phyloP scores from a whole-genome alignment of 306 rosid species.

The Alnus glutinosa region DNA sequence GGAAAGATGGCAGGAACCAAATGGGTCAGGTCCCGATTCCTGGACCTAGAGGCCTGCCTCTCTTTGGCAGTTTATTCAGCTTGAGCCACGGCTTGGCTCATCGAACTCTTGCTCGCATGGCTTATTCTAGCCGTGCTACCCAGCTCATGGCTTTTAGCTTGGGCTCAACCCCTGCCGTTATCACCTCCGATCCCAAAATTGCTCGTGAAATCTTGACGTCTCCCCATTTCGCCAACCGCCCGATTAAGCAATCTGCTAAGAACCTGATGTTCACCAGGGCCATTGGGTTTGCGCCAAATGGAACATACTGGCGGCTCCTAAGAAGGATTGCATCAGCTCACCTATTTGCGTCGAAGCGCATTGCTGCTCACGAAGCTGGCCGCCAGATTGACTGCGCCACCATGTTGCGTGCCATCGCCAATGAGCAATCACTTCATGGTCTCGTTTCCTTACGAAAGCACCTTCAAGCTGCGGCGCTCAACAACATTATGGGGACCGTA shows the following conservation, averaged over 20 bases:
- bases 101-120: conserved; percentile 47
- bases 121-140: conserved; percentile 28
- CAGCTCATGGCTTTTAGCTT: conserved; percentile 53
- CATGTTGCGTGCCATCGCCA: conserved; percentile 25
- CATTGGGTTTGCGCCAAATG: conserved; percentile 55
- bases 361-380: conserved; percentile 35
- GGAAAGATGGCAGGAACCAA: conserved; percentile 43
- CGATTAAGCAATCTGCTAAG: conserved; percentile 48
- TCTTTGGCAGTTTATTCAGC: conserved; percentile 42
- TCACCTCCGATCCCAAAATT: conserved; percentile 39
- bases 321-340: conserved; percentile 41
- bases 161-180: conserved; percentile 39
- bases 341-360: conserved; percentile 34
- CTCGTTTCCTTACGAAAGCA: conserved; percentile 37
- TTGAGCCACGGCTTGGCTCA: conserved; percentile 42
- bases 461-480: conserved; percentile 49
- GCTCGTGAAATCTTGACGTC: conserved; percentile 48
- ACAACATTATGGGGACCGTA: conserved; percentile 44
- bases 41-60: conserved; percentile 50
- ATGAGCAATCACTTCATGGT: conserved; percentile 30
- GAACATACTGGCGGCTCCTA: conserved; percentile 43
- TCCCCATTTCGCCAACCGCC: conserved; percentile 42
- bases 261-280: conserved; percentile 52
- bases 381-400: conserved; percentile 33
- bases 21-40: conserved; percentile 43